Percentiles rank a stretch among this genome's conserved stretches.
Evolutionary conservation across 2,329 filamentous ascomycete genomes (phyloP).

Genomic region (Xylaria sp.): DNA sequence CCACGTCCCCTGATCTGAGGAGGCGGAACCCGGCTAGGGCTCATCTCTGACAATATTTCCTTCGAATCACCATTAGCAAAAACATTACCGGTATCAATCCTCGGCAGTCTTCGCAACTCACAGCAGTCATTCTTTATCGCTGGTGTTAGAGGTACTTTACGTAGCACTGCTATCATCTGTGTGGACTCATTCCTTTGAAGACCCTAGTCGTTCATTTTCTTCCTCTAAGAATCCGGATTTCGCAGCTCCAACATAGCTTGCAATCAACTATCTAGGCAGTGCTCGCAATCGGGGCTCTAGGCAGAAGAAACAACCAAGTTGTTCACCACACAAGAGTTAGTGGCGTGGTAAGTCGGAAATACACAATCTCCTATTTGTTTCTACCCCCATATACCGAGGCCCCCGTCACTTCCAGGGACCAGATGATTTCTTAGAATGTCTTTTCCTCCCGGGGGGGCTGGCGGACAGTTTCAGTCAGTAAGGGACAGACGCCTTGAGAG

Average conservation of each 20-base stretch:
- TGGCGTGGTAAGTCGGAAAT: constrained; percentile 10
- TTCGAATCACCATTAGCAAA: constrained; percentile 27
- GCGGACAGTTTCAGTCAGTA: not conserved
- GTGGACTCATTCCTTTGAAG: constrained; percentile 18
- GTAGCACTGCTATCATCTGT: constrained; percentile 26
- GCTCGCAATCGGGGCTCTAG: not conserved
- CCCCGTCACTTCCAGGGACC: not conserved
- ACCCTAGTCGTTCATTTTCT: constrained; percentile 10
- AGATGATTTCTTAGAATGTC: not conserved
- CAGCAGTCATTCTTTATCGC: constrained; percentile 34
- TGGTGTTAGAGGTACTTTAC: constrained; percentile 11
- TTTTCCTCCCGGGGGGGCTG: not conserved
- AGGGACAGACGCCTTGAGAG: not conserved
- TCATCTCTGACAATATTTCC: constrained; percentile 37
- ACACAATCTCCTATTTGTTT: constrained; percentile 11
- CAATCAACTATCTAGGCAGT: constrained; percentile 1
- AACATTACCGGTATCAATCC: constrained; percentile 30
- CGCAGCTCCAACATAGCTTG: not conserved
- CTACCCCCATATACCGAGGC: not conserved
- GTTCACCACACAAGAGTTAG: not conserved
- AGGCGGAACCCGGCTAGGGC: constrained; percentile 35
- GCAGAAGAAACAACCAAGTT: not conserved
- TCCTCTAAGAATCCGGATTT: not conserved
- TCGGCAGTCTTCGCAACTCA: constrained; percentile 15
- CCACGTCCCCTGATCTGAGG: constrained; percentile 39